Percentiles rank a stretch among this genome's conserved stretches.
Conservation (phyloP, 495 filamentous ascomycete species). For the Tuber brumale region DNA sequence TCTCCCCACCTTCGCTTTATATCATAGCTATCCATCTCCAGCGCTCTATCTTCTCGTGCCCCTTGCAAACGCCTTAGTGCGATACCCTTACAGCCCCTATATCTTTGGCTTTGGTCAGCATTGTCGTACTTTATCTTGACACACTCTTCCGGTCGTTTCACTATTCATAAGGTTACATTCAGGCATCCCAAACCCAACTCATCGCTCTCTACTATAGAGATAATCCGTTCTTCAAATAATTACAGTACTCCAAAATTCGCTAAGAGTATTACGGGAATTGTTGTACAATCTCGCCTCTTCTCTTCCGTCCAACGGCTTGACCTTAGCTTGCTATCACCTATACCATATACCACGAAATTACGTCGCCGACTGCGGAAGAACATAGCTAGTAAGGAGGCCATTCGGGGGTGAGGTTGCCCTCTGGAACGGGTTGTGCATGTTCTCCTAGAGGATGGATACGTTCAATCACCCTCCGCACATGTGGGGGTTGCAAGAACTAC, state of each 20-base stretch:
- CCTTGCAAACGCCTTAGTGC: not conserved
- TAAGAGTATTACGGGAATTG: not conserved
- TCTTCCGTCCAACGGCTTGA: not conserved
- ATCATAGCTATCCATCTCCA: not conserved
- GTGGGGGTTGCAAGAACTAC: conserved; percentile 51
- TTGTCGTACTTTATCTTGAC: not conserved
- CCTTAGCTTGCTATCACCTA: not conserved
- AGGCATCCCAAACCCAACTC: not conserved
- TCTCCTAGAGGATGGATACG: conserved; percentile 38
- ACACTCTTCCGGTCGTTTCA: not conserved
- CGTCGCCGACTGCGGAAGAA: conserved; percentile 17
- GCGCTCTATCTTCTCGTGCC: not conserved
- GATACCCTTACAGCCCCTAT: not conserved
- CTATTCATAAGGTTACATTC: not conserved
- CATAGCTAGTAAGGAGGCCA: conserved; percentile 14
- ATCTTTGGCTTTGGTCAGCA: not conserved
- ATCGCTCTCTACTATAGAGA: not conserved
- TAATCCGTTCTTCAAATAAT: not conserved
- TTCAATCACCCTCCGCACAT: conserved; percentile 37
- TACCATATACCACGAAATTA: not conserved
- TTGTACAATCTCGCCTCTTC: not conserved
- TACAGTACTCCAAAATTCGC: not conserved
- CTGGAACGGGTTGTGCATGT: conserved; percentile 33
- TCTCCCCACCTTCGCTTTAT: conserved; percentile 1
- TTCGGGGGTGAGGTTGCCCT: conserved; percentile 33